phyloP scores from a whole-genome alignment of 73 alveolate genomes.

The Uronychia binucleata region DNA sequence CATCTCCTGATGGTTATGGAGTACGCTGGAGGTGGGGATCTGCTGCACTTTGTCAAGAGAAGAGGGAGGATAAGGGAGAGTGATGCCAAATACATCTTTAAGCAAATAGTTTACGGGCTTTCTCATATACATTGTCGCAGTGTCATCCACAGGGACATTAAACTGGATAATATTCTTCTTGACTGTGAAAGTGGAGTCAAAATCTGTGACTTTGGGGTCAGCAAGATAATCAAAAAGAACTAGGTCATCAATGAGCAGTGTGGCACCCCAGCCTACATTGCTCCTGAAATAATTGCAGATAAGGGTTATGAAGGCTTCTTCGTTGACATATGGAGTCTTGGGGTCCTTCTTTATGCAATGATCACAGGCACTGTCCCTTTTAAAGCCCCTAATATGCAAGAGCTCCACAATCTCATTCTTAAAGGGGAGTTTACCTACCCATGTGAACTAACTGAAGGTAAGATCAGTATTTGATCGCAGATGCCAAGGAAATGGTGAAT shows the following conservation, averaged over 20 bases:
- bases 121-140: constrained; percentile 68
- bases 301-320: constrained; percentile 83
- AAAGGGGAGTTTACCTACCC: constrained; percentile 69
- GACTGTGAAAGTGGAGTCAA: constrained; percentile 84
- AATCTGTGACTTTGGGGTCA: constrained; percentile 96
- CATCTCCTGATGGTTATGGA: constrained; percentile 66
- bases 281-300: constrained; percentile 83
- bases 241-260: constrained; percentile 80
- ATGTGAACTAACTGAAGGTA: constrained; percentile 65
- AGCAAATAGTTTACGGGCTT: constrained; percentile 66
- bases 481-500: constrained; percentile 71
- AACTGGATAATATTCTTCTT: constrained; percentile 75
- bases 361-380: constrained; percentile 87
- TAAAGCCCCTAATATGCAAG: constrained; percentile 82
- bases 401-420: constrained; percentile 75
- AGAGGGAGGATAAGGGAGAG: constrained; percentile 57
- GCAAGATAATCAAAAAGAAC: constrained; percentile 70
- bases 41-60: constrained; percentile 37
- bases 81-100: constrained; percentile 65
- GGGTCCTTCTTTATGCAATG: constrained; percentile 83
- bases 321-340: constrained; percentile 85
- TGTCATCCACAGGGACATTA: constrained; percentile 80
- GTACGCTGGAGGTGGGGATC: constrained; percentile 75
- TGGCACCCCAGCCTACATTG: constrained; percentile 90
- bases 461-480: too few species aligned